Base-by-base conservation (phyloP, 805 yeast species). In the Lachancea fermentati region DNA sequence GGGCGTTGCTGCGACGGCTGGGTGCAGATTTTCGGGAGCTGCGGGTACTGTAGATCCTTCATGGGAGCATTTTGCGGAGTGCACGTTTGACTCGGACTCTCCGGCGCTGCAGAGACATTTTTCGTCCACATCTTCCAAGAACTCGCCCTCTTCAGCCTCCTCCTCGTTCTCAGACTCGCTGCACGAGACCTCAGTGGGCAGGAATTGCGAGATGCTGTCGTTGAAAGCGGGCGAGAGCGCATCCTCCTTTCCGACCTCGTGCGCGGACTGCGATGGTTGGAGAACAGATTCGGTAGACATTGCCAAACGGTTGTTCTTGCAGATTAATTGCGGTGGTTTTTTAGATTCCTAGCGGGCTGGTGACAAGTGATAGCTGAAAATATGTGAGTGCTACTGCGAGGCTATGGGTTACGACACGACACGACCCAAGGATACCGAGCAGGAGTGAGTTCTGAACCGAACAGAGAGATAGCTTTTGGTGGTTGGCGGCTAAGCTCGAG, bases 161-260 rank as follows among this genome's bases (percentile, higher is more conserved):
- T 40, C 46, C 9, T 43, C 50, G 13, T 44, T 49, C 3, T 36
- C 49, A 4, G 55, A 46, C 17, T 47, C 57, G 28, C 45, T 24
- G 12, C 56, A 47, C 3, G 60, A 52, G 3, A 54, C 53, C 12
- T 50, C 56, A 19, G 46, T 49, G 16, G 58, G 58, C 22, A 55
- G 35, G 19, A 47, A 43, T 16, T 50, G 44, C 30, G 44, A 41
- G 11, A 49, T 46, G 28, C 44, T 46, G 36, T 55, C 57, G 24
- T 51, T 50, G 19, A 48, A 19, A 17, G 16, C 35, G 14, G 42
- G 42, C 34, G 37, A 33, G 19, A 34, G 24, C 4, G 29, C 30
- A 19, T 22, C 42, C 19, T 34, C 38, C 29, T 39, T 39, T 4
- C 24, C 34, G 26, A 15, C 22, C 32, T 29, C 32, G 13, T 7